These are phyloP conservation scores for Didymosphaeria variabile DNA, from an alignment of 2,329 filamentous ascomycete species.

Conservation along the genomic window DNA sequence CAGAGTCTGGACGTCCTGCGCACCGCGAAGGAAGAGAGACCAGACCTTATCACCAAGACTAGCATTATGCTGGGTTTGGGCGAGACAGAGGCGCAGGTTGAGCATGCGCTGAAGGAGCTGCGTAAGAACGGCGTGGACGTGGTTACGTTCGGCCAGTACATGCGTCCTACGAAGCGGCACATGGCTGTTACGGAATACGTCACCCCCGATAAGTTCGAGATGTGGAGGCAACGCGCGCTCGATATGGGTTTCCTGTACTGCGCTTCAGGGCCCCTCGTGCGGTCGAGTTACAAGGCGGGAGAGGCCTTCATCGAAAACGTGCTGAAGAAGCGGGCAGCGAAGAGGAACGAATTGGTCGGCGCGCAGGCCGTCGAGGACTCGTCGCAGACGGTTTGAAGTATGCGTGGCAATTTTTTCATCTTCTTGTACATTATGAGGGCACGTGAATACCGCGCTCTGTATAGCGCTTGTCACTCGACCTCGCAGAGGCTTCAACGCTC, in stretches of 20 bases:
- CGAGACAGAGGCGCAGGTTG: slow-evolving; percentile 87
- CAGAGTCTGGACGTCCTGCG: slow-evolving; percentile 83
- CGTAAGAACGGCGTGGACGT: slow-evolving; percentile 86
- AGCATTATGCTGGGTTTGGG: slow-evolving; percentile 96
- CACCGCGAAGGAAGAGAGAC: slow-evolving; percentile 79
- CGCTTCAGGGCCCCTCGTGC: slow-evolving; percentile 89
- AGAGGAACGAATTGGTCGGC: slow-evolving; percentile 29
- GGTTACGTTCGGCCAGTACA: slow-evolving; percentile 99
- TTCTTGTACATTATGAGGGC: slow-evolving; percentile 12
- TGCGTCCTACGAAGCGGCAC: slow-evolving; percentile 97
- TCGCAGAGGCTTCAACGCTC: slow-evolving; percentile 16
- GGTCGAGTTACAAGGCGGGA: slow-evolving; percentile 96
- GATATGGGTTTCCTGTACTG: slow-evolving; percentile 98
- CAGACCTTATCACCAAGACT: slow-evolving; percentile 94
- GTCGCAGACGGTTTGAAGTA: slow-evolving; percentile 9
- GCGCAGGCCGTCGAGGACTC: slow-evolving; percentile 22
- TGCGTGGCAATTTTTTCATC: not conserved
- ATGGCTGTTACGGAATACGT: slow-evolving; percentile 97
- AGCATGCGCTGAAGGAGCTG: slow-evolving; percentile 80
- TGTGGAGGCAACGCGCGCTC: slow-evolving; percentile 87
- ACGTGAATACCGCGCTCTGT: not conserved
- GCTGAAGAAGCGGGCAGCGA: slow-evolving; percentile 76
- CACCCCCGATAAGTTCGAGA: slow-evolving; percentile 87
- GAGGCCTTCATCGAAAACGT: slow-evolving; percentile 99
- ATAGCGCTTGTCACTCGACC: not conserved